Conservation (phyloP, 805 yeast genomes). For the Grigorovia yakushimaensis region DNA sequence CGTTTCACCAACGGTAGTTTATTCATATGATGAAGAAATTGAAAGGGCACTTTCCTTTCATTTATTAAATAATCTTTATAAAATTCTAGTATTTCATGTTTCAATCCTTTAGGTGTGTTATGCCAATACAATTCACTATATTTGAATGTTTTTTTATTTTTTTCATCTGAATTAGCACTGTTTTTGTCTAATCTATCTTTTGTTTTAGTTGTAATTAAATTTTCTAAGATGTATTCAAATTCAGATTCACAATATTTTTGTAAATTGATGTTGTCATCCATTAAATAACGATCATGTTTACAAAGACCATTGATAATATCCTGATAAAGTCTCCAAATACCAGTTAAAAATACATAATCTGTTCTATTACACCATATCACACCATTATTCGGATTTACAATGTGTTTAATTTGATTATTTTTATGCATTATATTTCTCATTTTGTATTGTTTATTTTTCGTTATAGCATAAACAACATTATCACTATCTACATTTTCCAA, state of each 20-base stretch:
- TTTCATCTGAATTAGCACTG: neutral
- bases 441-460: slow-evolving; percentile 24
- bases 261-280: neutral
- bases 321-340: slow-evolving; percentile 59
- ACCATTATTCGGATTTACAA: slow-evolving; percentile 42
- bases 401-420: neutral
- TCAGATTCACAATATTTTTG: slow-evolving; percentile 4
- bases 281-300: slow-evolving; percentile 2
- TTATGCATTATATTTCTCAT: slow-evolving; percentile 5
- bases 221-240: slow-evolving; percentile 2
- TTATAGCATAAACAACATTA: slow-evolving; percentile 6
- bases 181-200: neutral
- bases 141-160: neutral
- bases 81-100: slow-evolving; percentile 6
- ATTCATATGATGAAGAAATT: slow-evolving; percentile 9
- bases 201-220: neutral
- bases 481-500: neutral
- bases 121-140: neutral
- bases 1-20: slow-evolving; percentile 35
- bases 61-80: slow-evolving; percentile 9
- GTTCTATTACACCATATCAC: slow-evolving; percentile 80
- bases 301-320: slow-evolving; percentile 24
- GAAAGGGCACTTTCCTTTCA: slow-evolving; percentile 6
- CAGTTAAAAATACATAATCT: slow-evolving; percentile 80
- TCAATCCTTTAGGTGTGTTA: neutral